Base-by-base conservation (phyloP, 352 stramenopile species). In the Pseudoperonospora humuli region DNA sequence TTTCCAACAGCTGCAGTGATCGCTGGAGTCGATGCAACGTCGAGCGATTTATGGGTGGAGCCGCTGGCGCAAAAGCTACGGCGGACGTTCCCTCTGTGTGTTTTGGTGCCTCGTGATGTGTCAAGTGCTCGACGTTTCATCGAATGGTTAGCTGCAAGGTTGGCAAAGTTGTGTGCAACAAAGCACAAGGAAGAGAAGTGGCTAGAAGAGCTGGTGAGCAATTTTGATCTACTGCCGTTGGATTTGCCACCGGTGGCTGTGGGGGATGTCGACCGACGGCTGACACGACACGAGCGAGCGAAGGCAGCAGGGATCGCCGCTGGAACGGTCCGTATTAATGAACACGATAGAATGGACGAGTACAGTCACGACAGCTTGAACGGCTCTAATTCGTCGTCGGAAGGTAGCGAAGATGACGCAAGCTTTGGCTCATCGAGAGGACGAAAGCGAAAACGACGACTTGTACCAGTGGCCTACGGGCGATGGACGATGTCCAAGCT, bases 21-120 rank as follows among this genome's bases (percentile, higher is more conserved):
- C 20, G 64, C 75, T 24, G 80, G 80, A 3, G 71, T 70, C 0
- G 80, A 93, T 35, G 77, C 74, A 9, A 81, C 75, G 19, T 80
- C 77, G 19, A 86, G 72, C 42, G 75, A 86, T 23, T 55, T 90
- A 37, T 93, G 80, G 80, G 69, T 86, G 25, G 50, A 66, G 20
- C 80, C 80, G 21, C 46, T 93, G 3, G 75, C 58, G 39, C 78
- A 72, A 15, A 74, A 76, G 31, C 54, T 93, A 33, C 61, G 83
- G 40, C 71, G 69, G 14, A 81, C 73, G 13, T 93, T 93, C 37
- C 75, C 80, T 19, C 31, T 84, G 4, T 67, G 79, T 38, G 46
- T 90, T 6, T 36, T 76, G 18, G 40, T 83, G n/a, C 67, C 49
- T 6, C 63, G 75, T 15, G 63, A 86, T n/a, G 57, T 82, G 6